A percentile compares a stretch with the other conserved stretches of the same genome.
These are phyloP conservation scores for Alternaria alternata DNA, from an alignment of 2,329 filamentous ascomycete species.

Conservation along the genomic window DNA sequence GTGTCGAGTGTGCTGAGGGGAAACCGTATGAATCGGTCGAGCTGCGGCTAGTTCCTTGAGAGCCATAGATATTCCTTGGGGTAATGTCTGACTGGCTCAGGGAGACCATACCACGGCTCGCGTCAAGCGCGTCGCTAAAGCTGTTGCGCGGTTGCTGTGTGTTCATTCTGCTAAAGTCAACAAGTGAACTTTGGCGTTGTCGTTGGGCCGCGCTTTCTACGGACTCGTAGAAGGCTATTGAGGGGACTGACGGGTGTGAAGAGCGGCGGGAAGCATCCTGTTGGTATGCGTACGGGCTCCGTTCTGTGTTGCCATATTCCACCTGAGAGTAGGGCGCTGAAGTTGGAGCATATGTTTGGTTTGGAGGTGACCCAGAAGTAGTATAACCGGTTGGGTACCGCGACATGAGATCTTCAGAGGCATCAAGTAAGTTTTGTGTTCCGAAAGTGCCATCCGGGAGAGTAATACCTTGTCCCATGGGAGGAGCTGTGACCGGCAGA, in stretches of 20 bases:
- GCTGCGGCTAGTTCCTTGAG: constrained; percentile 67
- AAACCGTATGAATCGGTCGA: constrained; percentile 92
- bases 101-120: constrained; percentile 91
- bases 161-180: constrained; percentile 71
- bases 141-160: constrained; percentile 68
- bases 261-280: constrained; percentile 71
- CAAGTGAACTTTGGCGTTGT: constrained; percentile 67
- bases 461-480: constrained; percentile 74
- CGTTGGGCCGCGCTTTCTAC: constrained; percentile 51
- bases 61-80: constrained; percentile 80
- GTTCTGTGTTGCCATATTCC: constrained; percentile 69
- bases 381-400: constrained; percentile 74
- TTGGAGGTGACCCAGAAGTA: constrained; percentile 74
- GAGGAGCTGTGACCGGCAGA: constrained; percentile 75
- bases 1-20: constrained; percentile 81
- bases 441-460: constrained; percentile 69
- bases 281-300: constrained; percentile 64
- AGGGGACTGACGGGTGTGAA: constrained; percentile 82
- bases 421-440: constrained; percentile 73
- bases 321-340: constrained; percentile 77
- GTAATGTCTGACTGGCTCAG: constrained; percentile 88
- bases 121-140: constrained; percentile 90
- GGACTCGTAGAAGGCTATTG: constrained; percentile 60
- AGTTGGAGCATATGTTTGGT: constrained; percentile 71
- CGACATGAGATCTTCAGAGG: constrained; percentile 78